Conservation (phyloP, 345 rosid species). For the Gossypioides kirkii region DNA sequence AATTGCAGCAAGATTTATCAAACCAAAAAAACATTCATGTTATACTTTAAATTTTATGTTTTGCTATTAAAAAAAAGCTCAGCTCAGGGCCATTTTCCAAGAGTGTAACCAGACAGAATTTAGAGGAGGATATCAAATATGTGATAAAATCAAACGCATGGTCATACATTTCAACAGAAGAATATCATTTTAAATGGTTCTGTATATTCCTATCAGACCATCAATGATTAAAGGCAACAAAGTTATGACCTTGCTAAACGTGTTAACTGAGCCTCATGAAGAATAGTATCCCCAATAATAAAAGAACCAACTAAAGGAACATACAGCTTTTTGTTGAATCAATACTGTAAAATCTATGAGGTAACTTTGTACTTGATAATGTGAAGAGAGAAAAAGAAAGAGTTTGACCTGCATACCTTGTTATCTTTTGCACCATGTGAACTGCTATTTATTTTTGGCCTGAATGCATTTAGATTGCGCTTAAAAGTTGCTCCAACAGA, state of each 20-base stretch:
- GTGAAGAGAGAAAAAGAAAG: not conserved
- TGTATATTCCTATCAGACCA: not conserved
- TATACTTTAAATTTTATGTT: not conserved
- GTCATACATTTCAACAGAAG: not conserved
- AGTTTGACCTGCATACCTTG: slow-evolving; percentile 41
- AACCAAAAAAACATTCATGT: not conserved
- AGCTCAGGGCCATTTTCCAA: not conserved
- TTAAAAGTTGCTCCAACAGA: slow-evolving; percentile 93
- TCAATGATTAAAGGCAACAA: not conserved
- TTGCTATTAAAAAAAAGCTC: not conserved
- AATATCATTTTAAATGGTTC: slow-evolving; percentile 1
- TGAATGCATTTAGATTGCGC: slow-evolving; percentile 95
- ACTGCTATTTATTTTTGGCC: slow-evolving; percentile 96
- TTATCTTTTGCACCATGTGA: slow-evolving; percentile 76
- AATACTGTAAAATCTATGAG: not conserved
- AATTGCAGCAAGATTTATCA: not conserved
- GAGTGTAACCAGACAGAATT: not conserved
- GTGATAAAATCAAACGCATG: not conserved
- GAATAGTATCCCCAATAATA: not conserved
- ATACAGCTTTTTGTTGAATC: not conserved
- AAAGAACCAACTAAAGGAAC: not conserved
- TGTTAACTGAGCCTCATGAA: not conserved
- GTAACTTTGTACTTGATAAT: not conserved
- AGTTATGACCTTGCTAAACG: not conserved
- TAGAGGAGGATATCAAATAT: not conserved